Evolutionary conservation across 2,329 filamentous ascomycete genomes (phyloP), one percentile per base, ranked within the genome.

Genomic region (Didymella sp.): DNA sequence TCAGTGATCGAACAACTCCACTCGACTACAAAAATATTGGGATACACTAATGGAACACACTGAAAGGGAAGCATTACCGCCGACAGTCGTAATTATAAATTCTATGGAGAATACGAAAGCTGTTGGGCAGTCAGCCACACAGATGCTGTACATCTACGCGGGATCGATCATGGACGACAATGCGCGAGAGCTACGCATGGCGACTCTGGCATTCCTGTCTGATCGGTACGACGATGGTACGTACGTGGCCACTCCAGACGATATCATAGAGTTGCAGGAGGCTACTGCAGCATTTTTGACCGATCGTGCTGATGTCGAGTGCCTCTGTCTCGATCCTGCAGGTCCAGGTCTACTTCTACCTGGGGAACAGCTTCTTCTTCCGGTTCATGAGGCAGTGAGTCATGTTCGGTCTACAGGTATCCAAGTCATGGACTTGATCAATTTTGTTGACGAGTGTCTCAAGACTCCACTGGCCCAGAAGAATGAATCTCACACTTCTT

Each of bases 271-370:
- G 6, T 17, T 64, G 3, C 43, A 45, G 21, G 22, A 52, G 6
- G 59, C 58, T 17, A 59, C 58, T 24, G 19, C 37, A 24, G 38
- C 24, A 1, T 60, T 63, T 17, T 17, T 60, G 6, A 44, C 43
- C 25, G 52, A 59, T 19, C 37, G 42, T 13, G 27, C 30, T 7
- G 37, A 53, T 17, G 46, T 46, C 30, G 55, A 64, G 19, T 61
- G 30, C 22, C 38, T 31, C 1, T 58, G 43, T 17, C 30, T 52
- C 4, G 42, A 50, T 25, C 42, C 33, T 19, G 2, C 25, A 24
- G 25, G 12, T 46, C 1, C n/a, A 12, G 33, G 48, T 43, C 35
- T 56, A 13, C 21, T 58, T 13, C 31, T 62, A 1, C 53, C 53
- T 11, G 56, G 51, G 12, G 50, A 59, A 17, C 47, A 43, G 8